Evolutionary conservation across 805 yeast species (phyloP).

Genomic region (Candida ponderosae): DNA sequence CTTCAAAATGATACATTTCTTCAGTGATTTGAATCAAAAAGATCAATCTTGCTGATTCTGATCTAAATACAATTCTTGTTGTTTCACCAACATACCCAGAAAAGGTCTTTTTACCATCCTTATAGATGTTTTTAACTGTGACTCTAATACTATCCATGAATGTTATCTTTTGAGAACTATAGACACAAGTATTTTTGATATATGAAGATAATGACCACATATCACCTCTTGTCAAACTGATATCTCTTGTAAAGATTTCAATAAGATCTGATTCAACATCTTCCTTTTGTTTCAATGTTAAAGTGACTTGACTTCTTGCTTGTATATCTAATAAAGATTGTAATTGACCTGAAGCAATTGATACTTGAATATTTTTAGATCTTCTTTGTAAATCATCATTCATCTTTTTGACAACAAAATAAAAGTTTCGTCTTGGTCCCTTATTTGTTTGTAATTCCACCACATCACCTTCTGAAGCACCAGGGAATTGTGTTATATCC

Average conservation of each 20-base stretch:
- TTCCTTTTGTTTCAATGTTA: constrained; percentile 36
- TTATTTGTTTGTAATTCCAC: constrained; percentile 57
- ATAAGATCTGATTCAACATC: constrained; percentile 71
- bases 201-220: constrained; percentile 80
- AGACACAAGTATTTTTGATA: constrained; percentile 56
- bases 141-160: constrained; percentile 61
- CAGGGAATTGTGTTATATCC: constrained; percentile 52
- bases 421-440: constrained; percentile 25
- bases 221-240: constrained; percentile 78
- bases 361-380: constrained; percentile 33
- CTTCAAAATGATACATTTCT: constrained; percentile 99
- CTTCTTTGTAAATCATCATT: constrained; percentile 23
- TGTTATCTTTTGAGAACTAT: constrained; percentile 54
- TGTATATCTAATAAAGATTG: constrained; percentile 57
- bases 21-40: constrained; percentile 82
- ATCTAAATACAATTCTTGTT: constrained; percentile 79
- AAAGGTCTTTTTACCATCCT: constrained; percentile 59
- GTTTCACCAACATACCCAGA: constrained; percentile 70
- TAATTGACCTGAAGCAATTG: constrained; percentile 52
- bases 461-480: constrained; percentile 64
- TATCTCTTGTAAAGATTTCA: constrained; percentile 75
- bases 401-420: constrained; percentile 34
- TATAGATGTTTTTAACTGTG: constrained; percentile 49
- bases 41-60: constrained; percentile 81
- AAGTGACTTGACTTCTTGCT: constrained; percentile 56